phyloP scores from a whole-genome alignment of 768 basidiomycete species.

The Suillus placidus region DNA sequence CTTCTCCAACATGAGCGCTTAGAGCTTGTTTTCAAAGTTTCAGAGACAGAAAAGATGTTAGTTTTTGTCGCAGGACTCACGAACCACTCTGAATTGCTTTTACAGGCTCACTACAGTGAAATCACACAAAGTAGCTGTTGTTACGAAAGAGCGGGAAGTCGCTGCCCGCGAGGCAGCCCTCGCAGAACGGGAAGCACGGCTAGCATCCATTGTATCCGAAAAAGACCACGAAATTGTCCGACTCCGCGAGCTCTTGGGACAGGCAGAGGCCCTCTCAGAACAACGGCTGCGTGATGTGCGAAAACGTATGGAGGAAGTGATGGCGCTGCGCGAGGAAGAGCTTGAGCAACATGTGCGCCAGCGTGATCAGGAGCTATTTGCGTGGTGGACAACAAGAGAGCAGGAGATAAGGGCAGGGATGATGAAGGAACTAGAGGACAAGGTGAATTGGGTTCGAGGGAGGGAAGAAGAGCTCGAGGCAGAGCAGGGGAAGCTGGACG shows the following conservation, averaged over 20 bases:
- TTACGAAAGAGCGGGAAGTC: constrained; percentile 68
- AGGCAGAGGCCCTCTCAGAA: constrained; percentile 45
- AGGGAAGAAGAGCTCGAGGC: constrained; percentile 55
- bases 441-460: constrained; percentile 49
- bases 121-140: constrained; percentile 55
- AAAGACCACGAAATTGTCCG: constrained; percentile 66
- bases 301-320: constrained; percentile 74
- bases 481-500: constrained; percentile 54
- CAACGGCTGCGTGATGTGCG: constrained; percentile 56
- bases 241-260: constrained; percentile 45
- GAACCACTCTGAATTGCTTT: neutral
- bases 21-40: constrained; percentile 68
- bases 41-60: constrained; percentile 80
- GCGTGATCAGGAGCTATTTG: constrained; percentile 64
- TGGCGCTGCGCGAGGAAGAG: constrained; percentile 69
- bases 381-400: constrained; percentile 60
- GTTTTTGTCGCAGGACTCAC: constrained; percentile 20
- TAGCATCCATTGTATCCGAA: constrained; percentile 48
- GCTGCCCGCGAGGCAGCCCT: constrained; percentile 56
- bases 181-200: constrained; percentile 55
- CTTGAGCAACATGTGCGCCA: constrained; percentile 67
- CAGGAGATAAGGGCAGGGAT: constrained; percentile 54
- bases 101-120: constrained; percentile 67
- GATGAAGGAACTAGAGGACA: constrained; percentile 40
- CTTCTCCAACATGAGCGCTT: constrained; percentile 81